Base-by-base conservation (phyloP, 139 green algal species). In the Coelastrella sp. region DNA sequence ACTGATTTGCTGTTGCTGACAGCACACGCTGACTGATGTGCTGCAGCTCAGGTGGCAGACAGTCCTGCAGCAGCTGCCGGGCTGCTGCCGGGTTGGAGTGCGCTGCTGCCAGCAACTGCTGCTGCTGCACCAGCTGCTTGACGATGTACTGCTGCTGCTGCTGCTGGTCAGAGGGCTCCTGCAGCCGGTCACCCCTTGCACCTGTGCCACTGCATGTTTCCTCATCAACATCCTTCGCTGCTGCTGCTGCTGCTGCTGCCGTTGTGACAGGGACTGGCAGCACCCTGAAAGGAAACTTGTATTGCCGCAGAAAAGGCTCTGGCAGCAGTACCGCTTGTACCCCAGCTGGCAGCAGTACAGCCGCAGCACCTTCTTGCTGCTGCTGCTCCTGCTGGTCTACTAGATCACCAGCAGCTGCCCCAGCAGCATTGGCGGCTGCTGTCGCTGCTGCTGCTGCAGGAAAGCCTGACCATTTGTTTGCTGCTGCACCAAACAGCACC, bases 51-150 rank as follows among this genome's bases (percentile, higher is more conserved):
- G 49, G 68, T 12, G 84, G 84, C 49, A 81, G 66, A 56, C 84
- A 88, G 84, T 88, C 84, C 57, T 58, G 25, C 8, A 88, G 84
- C 49, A 88, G 20, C 12, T 72, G 27, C n/a, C 84, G 17, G 12
- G 68, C 84, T 72, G 84, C 68, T 57, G 49, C 68, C 20, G 84
- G 74, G 85, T 84, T 56, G 56, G 78, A 85, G 7, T 79, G 85
- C 5, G 90, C 90, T 8, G 49, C 63, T 8, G 63, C 58, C 65
- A 95, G 89, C 78, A 93, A 82, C 63, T 90, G 86, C 19, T 92
- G 89, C 86, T 95, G 85, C 73, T 92, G 87, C 24, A 94, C 91
- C 8, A 94, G 86, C 72, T 93, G 87, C 19, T 81, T 76, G 60
- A 93, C 88, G 61, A 25, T 17, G 8, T 11, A 27, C 22, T 76